Evolutionary conservation across 495 filamentous ascomycete species (phyloP).

Genomic region (Patellaria atrata): DNA sequence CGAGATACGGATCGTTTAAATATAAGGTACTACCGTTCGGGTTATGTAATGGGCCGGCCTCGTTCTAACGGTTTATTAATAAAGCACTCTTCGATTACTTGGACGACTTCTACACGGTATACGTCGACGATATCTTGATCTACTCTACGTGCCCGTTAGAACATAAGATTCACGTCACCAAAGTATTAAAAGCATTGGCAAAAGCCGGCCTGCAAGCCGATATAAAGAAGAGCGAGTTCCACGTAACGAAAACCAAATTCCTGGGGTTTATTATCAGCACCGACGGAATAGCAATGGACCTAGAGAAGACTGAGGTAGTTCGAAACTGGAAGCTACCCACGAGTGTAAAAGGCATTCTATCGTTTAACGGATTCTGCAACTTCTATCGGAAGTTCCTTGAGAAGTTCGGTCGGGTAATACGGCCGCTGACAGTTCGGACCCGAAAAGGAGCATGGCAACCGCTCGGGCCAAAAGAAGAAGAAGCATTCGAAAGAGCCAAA

Average conservation of each 20-base stretch:
- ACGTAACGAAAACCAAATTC: constrained; percentile 16
- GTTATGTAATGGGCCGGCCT: constrained; percentile 16
- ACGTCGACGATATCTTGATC: constrained; percentile 22
- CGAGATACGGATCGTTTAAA: constrained; percentile 21
- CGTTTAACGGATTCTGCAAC: constrained; percentile 26
- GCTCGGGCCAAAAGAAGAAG: constrained; percentile 16
- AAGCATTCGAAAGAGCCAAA: constrained; percentile 35
- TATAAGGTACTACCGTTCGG: constrained; percentile 27
- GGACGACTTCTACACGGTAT: constrained; percentile 19
- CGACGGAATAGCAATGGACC: background rate
- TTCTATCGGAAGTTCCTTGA: constrained; percentile 27
- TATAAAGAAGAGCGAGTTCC: constrained; percentile 24
- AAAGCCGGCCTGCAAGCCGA: constrained; percentile 16
- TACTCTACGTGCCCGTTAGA: constrained; percentile 10
- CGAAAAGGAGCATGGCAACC: constrained; percentile 9
- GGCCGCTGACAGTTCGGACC: constrained; percentile 8
- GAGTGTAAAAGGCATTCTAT: constrained; percentile 16
- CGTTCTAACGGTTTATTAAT: constrained; percentile 26
- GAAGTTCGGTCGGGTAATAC: constrained; percentile 13
- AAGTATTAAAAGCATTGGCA: constrained; percentile 9
- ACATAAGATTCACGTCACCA: constrained; percentile 5
- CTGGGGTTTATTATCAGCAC: constrained; percentile 18
- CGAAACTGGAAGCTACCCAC: constrained; percentile 15
- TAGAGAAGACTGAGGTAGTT: constrained; percentile 20
- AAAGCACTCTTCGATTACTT: constrained; percentile 16